Conservation (phyloP, 2,329 filamentous ascomycete genomes). For the Aspergillus neoniger region DNA sequence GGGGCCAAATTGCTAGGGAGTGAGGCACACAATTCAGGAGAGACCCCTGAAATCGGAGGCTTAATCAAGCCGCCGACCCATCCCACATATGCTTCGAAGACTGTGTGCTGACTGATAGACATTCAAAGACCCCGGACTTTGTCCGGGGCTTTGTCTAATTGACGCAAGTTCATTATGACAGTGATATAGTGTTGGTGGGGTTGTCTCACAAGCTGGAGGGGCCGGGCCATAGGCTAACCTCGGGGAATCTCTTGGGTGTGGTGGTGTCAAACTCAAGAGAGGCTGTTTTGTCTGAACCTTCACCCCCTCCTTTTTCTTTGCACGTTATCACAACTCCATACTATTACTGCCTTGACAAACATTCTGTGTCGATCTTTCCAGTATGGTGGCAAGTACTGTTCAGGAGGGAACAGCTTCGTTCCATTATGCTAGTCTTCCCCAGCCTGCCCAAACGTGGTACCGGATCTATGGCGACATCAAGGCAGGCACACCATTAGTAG, state of each 20-base stretch:
- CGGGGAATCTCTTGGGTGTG: not conserved
- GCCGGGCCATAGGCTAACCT: not conserved
- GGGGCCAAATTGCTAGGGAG: not conserved
- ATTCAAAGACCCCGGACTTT: not conserved
- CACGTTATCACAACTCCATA: not conserved
- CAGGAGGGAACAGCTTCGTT: not conserved
- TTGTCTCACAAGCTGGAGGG: not conserved
- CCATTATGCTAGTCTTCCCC: not conserved
- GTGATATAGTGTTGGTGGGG: not conserved
- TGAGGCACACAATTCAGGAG: not conserved
- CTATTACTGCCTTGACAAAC: not conserved
- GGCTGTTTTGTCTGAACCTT: not conserved
- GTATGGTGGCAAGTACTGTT: not conserved
- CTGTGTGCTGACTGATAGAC: not conserved
- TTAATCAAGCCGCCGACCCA: not conserved
- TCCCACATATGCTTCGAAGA: not conserved
- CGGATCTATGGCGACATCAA: constrained; percentile 2
- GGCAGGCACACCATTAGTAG: not conserved
- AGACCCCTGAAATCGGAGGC: not conserved
- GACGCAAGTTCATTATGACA: not conserved
- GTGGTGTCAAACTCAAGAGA: not conserved
- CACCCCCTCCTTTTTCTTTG: not conserved
- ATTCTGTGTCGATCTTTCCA: not conserved
- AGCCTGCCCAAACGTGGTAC: constrained; percentile 6
- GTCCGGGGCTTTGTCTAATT: not conserved